Base-by-base conservation (phyloP, 2,329 filamentous ascomycete species). In the Albifimbria verrucaria region DNA sequence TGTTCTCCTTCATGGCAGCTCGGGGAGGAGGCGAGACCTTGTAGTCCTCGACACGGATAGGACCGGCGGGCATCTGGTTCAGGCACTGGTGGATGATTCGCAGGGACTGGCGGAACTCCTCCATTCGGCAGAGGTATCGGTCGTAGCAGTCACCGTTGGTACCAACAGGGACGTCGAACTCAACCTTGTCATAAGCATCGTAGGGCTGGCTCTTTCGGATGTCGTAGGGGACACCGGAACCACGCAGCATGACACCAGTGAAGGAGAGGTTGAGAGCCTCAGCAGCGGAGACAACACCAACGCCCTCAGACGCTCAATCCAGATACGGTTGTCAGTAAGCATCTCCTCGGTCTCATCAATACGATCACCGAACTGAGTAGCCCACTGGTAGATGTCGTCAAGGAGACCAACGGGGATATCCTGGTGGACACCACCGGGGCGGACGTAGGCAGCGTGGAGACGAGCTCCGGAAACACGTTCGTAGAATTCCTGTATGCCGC, bases 311-410 rank as follows among this genome's bases (percentile, higher is more conserved):
- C 94, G 86, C 66, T 92, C 88, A 65, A 95, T 92, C 95, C 95
- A 99, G 79, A 99, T 97, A 70, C 95, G 91, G 83, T 99, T 99
- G 74, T 99, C 94, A 42, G 94, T 99, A 64, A 99, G 83, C 78
- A 99, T 89, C 74, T 99, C 94, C 73, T 99, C 94, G 52, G 94
- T 97, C 75, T 99, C 94, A 71, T 99, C 94, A 66, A 99, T 94
- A 64, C 94, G 92, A 78, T 99, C 94, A 66, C 92, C 90, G 67
- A 99, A 99, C 74, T 99, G 94, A 54, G 94, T 99, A 17, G 94
- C 94, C 94, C 94, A 99, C 77, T 97, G 93, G 79, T 99, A 97
- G 68, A 99, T 99, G 70, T 99, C 94, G 71, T 99, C 95, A 49
- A 99, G 86, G 45, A 99, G 86, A 60, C 94, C 94, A 55, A 96